phyloP scores from a whole-genome alignment of 1,284 basidiomycete species.

The Ganoderma leucocontextum region DNA sequence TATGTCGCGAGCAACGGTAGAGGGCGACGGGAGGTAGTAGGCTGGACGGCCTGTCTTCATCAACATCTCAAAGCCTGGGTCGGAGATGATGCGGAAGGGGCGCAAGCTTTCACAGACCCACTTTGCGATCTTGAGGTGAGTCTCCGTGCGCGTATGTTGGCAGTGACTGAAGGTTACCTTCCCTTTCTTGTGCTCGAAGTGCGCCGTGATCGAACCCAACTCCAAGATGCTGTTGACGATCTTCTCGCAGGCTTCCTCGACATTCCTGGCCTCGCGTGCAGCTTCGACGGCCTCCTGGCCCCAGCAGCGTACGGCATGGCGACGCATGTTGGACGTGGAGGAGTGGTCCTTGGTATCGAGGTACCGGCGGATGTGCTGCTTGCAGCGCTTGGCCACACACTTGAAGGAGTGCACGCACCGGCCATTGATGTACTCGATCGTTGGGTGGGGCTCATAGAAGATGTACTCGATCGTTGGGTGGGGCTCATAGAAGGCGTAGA shows the following conservation, averaged over 20 bases:
- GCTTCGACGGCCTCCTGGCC: neutral
- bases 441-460: neutral
- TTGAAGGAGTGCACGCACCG: neutral
- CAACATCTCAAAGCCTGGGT: slow-evolving; percentile 27
- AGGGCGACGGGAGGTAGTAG: too few relatives aligned
- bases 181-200: too few relatives aligned
- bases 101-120: slow-evolving; percentile 31
- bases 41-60: too few relatives aligned
- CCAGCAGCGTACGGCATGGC: neutral
- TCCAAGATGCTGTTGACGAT: neutral
- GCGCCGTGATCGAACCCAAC: slow-evolving; percentile 32
- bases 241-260: neutral
- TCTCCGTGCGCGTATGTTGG: slow-evolving; percentile 9
- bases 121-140: slow-evolving; percentile 20
- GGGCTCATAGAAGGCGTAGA: neutral
- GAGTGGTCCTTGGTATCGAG: neutral
- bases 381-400: neutral
- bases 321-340: neutral
- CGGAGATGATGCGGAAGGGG: slow-evolving; percentile 34
- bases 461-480: neutral
- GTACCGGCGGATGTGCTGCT: neutral
- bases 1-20: too few relatives aligned
- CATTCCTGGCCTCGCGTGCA: neutral
- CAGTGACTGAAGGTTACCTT: slow-evolving; percentile 26
- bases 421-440: neutral